Conservation (phyloP, 1,139 yeast genomes). For the Pichia sp. region DNA sequence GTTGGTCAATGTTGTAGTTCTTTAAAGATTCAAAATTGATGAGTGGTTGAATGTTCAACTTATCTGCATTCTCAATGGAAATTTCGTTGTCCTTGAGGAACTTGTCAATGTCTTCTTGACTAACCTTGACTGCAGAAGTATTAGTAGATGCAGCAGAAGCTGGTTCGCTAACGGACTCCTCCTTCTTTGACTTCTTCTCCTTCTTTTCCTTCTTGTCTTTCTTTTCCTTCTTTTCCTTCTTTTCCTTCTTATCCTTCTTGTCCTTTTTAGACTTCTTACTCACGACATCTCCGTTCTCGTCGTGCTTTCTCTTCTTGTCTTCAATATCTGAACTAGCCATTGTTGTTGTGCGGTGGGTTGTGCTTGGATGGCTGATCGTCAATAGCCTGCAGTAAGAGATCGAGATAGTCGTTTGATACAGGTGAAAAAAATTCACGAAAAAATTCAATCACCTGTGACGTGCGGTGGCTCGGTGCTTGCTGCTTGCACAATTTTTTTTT, state of each 20-base stretch:
- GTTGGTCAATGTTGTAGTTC: slow-evolving; percentile 37
- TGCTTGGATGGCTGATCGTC: no score
- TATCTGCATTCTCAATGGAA: slow-evolving; percentile 63
- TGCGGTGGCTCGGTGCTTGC: no score
- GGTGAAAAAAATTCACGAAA: no score
- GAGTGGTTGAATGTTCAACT: slow-evolving; percentile 54
- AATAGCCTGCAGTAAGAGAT: no score
- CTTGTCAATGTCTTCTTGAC: slow-evolving; percentile 50
- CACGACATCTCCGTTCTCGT: slow-evolving; percentile 23
- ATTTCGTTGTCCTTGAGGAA: slow-evolving; percentile 72
- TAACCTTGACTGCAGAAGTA: slow-evolving; percentile 31
- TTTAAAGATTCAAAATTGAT: slow-evolving; percentile 57
- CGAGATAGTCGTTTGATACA: not conserved
- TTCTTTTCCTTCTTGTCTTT: slow-evolving; percentile 32
- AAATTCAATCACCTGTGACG: no score
- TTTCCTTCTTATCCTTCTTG: slow-evolving; percentile 34
- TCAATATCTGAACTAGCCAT: slow-evolving; percentile 14
- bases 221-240: slow-evolving; percentile 36
- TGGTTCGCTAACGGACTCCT: not conserved
- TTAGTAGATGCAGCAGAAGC: no score
- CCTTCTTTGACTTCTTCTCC: slow-evolving; percentile 29
- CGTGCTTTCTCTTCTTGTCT: slow-evolving; percentile 41
- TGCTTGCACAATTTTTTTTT: no score
- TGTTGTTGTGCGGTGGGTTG: no score
- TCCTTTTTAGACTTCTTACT: slow-evolving; percentile 34